Conservation (phyloP, 1,284 basidiomycete species). For the Tylopilus orsonianus region DNA sequence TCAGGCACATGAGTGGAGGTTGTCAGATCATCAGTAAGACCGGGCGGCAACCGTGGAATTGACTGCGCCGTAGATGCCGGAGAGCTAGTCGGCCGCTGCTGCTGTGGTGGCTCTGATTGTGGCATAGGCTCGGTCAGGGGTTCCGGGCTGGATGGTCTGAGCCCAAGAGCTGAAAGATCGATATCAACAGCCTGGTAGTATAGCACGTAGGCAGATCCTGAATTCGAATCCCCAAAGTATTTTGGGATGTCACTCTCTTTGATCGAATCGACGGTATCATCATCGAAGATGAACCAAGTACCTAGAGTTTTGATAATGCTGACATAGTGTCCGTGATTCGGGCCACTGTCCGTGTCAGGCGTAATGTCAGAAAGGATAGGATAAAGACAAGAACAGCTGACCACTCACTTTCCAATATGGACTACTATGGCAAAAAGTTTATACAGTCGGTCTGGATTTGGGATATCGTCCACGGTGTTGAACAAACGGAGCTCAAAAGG, state of each 20-base stretch:
- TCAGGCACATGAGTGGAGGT: slow-evolving; percentile 36
- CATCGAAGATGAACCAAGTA: slow-evolving; percentile 93
- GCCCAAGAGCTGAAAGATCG: slow-evolving; percentile 67
- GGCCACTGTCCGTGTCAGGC: slow-evolving; percentile 60
- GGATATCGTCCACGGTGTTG: slow-evolving; percentile 94
- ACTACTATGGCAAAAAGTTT: slow-evolving; percentile 95
- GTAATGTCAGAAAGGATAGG: slow-evolving; percentile 15
- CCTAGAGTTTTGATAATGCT: slow-evolving; percentile 88
- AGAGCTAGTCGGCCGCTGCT: slow-evolving; percentile 22
- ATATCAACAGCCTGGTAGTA: slow-evolving; percentile 96
- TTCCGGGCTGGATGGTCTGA: slow-evolving; percentile 39
- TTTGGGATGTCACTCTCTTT: slow-evolving; percentile 88
- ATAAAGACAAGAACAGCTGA: slow-evolving; percentile 8
- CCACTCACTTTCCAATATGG: slow-evolving; percentile 90
- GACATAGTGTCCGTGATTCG: slow-evolving; percentile 97
- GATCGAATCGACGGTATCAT: slow-evolving; percentile 87
- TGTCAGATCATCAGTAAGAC: slow-evolving; percentile 41
- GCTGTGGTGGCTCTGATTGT: slow-evolving; percentile 14
- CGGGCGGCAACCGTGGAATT: slow-evolving; percentile 48
- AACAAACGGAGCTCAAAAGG: slow-evolving; percentile 92
- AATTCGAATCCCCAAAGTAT: slow-evolving; percentile 91
- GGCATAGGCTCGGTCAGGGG: slow-evolving; percentile 23
- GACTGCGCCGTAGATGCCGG: slow-evolving; percentile 30
- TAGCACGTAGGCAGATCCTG: slow-evolving; percentile 93
- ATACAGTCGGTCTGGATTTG: slow-evolving; percentile 88